A percentile compares a stretch with the other conserved stretches of the same genome.
These are phyloP conservation scores for Blastobotrys apis DNA, from an alignment of 1,139 yeast species.

Conservation along the genomic window DNA sequence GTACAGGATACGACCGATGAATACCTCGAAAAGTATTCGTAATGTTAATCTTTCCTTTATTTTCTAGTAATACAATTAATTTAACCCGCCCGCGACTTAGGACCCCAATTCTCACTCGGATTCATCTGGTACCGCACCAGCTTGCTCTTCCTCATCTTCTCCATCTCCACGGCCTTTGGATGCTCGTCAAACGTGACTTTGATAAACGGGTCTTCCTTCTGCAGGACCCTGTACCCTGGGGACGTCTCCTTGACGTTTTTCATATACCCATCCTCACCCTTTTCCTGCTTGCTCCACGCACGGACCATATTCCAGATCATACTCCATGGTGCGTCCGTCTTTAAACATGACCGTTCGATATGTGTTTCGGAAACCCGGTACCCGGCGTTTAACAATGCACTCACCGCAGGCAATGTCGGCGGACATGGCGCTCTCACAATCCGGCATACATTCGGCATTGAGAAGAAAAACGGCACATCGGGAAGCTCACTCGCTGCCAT, in stretches of 20 bases:
- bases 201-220: constrained; percentile 30
- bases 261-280: constrained; percentile 35
- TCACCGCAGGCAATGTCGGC: constrained; percentile 61
- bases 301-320: constrained; percentile 67
- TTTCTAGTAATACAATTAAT: neutral
- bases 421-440: constrained; percentile 81
- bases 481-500: constrained; percentile 67
- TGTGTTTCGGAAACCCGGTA: constrained; percentile 81
- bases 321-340: constrained; percentile 86
- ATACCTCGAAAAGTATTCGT: constrained; percentile 1
- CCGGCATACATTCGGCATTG: constrained; percentile 71
- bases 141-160: constrained; percentile 64
- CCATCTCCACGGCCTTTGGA: constrained; percentile 50
- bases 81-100: constrained; percentile 51
- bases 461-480: constrained; percentile 71
- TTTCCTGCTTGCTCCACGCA: constrained; percentile 51
- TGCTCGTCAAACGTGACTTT: constrained; percentile 47
- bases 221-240: constrained; percentile 63
- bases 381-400: constrained; percentile 85
- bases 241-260: constrained; percentile 46
- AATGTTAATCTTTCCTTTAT: neutral
- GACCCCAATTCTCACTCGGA: constrained; percentile 96
- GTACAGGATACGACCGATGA: neutral
- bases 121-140: constrained; percentile 85
- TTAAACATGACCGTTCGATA: constrained; percentile 78